Conservation (phyloP, 441 rosid species). For the Croton setiger region DNA sequence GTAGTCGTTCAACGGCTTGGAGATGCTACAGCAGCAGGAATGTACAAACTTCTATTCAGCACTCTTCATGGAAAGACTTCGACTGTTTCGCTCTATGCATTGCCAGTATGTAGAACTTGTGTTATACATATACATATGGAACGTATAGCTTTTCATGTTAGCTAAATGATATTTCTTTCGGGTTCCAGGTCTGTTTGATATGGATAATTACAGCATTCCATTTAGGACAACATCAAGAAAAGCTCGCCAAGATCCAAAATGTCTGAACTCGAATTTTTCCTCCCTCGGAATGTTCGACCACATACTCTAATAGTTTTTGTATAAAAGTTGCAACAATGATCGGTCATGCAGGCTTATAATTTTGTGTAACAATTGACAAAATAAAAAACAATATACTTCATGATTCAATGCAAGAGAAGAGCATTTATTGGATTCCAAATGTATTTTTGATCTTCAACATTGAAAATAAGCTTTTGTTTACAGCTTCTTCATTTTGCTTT, state of each 20-base stretch:
- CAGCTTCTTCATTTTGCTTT: background rate
- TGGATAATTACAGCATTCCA: constrained; percentile 81
- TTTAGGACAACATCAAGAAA: constrained; percentile 72
- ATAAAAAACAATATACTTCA: too few species aligned
- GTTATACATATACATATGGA: background rate
- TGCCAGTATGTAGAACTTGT: constrained; percentile 53
- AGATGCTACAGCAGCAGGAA: constrained; percentile 94
- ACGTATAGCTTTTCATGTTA: background rate
- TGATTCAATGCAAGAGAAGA: too few species aligned
- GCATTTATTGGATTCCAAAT: too few species aligned
- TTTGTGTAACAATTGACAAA: too few species aligned
- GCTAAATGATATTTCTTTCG: background rate
- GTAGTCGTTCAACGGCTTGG: constrained; percentile 87
- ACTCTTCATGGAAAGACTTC: constrained; percentile 62
- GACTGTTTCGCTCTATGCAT: constrained; percentile 66
- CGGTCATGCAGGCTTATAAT: background rate
- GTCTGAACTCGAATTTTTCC: constrained; percentile 21
- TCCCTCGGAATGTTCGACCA: background rate
- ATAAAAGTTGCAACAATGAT: background rate
- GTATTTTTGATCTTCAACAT: too few species aligned
- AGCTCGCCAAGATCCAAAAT: constrained; percentile 56
- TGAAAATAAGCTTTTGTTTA: too few species aligned
- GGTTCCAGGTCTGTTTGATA: constrained; percentile 53
- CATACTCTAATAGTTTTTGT: background rate
- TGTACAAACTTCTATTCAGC: constrained; percentile 70